Evolutionary conservation across 1,139 yeast species (phyloP).

Genomic region (Nakaseomyces nivariensis): DNA sequence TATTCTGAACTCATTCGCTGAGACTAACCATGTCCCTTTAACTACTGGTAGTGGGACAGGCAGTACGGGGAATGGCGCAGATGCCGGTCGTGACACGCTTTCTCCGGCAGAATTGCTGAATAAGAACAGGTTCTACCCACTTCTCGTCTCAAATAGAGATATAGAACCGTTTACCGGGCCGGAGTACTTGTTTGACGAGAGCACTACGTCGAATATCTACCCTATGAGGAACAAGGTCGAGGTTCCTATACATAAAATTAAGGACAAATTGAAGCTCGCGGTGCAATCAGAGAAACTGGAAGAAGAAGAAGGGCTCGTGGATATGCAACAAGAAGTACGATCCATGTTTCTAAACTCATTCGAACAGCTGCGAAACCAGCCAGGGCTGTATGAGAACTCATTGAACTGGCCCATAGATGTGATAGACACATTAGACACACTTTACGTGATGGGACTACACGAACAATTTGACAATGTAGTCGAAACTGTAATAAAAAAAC

Average conservation of each 20-base stretch:
- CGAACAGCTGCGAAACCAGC: constrained; percentile 17
- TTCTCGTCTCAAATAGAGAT: constrained; percentile 18
- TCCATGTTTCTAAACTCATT: constrained; percentile 2
- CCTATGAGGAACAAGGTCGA: background rate
- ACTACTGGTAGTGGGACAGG: background rate
- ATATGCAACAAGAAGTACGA: background rate
- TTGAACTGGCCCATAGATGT: constrained; percentile 28
- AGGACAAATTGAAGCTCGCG: constrained; percentile 14
- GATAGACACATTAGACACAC: constrained; percentile 63
- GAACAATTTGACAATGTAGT: constrained; percentile 47
- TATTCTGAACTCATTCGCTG: constrained; percentile 28
- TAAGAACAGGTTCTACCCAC: constrained; percentile 33
- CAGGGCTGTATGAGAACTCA: constrained; percentile 29
- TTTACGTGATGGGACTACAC: constrained; percentile 49
- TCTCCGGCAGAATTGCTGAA: background rate
- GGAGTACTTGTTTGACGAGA: background rate
- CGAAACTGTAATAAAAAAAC: constrained; percentile 35
- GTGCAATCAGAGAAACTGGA: constrained; percentile 10
- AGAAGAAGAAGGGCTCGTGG: background rate
- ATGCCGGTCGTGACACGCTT: background rate
- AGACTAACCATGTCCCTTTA: constrained; percentile 1
- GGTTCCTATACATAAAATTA: background rate
- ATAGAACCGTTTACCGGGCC: constrained; percentile 1
- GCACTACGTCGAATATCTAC: background rate
- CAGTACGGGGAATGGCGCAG: too few relatives aligned